These are phyloP conservation scores for Phycomyces nitens DNA, from an alignment of 192 early-diverging fungal species.

Conservation along the genomic window DNA sequence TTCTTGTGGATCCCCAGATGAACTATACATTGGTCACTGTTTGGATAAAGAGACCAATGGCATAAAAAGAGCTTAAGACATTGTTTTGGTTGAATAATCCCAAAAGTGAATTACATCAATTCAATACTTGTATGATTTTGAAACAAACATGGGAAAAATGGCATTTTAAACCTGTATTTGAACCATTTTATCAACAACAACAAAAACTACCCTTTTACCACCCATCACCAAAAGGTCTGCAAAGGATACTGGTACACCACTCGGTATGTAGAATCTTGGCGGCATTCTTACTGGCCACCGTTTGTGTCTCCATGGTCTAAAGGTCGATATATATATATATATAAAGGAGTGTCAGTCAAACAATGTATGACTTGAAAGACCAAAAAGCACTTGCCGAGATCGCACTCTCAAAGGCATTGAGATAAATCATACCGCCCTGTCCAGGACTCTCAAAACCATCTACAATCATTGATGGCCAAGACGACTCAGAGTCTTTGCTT, in stretches of 20 bases:
- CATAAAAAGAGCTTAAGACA: too few species aligned
- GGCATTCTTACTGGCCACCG: constrained; percentile 53
- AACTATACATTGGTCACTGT: too few species aligned
- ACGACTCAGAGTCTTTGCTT: neutral
- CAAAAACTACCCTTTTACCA: constrained; percentile 2
- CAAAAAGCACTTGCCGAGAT: constrained; percentile 60
- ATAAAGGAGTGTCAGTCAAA: too few species aligned
- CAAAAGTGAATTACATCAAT: too few species aligned
- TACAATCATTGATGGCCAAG: constrained; percentile 22
- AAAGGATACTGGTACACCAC: constrained; percentile 23
- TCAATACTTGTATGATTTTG: too few species aligned
- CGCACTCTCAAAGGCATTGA: constrained; percentile 56
- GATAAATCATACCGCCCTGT: constrained; percentile 48
- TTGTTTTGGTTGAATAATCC: too few species aligned
- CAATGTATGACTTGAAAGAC: too few species aligned
- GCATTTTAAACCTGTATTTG: neutral
- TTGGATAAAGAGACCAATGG: too few species aligned
- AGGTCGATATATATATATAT: constrained; percentile 6
- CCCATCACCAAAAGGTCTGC: constrained; percentile 31
- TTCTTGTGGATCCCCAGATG: too few species aligned
- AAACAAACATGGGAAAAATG: too few species aligned
- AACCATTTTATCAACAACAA: too few species aligned
- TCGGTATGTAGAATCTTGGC: constrained; percentile 46
- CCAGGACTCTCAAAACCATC: constrained; percentile 31
- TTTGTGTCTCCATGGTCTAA: constrained; percentile 68